phyloP scores from a whole-genome alignment of 2,329 filamentous ascomycete genomes.

The Diaporthe ampelina region DNA sequence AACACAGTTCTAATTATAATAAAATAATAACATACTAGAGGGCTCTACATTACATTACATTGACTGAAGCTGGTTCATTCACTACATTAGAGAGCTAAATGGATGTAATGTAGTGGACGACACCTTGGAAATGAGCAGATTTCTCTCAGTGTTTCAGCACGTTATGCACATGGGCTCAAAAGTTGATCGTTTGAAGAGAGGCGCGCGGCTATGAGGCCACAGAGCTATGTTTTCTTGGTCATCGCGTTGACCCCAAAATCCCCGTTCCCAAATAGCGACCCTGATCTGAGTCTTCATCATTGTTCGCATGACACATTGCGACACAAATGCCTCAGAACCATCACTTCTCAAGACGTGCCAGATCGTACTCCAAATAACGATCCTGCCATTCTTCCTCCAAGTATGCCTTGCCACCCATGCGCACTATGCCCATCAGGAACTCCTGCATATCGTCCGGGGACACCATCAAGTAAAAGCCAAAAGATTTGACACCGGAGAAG shows the following conservation, averaged over 20 bases:
- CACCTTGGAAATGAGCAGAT: not conserved
- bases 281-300: not conserved
- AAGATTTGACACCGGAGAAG: not conserved
- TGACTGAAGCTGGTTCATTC: too few species aligned
- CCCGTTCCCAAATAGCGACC: too few species aligned
- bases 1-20: too few species aligned
- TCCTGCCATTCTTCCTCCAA: not conserved
- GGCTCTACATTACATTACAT: too few species aligned
- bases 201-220: not conserved
- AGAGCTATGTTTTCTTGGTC: not conserved
- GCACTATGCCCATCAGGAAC: not conserved
- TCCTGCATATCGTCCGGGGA: slow-evolving; percentile 1
- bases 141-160: not conserved
- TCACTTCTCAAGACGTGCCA: not conserved
- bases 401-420: not conserved
- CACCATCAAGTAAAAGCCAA: not conserved
- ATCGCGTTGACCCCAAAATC: too few species aligned
- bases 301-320: not conserved
- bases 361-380: not conserved
- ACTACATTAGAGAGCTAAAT: too few species aligned
- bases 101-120: too few species aligned
- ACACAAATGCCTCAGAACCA: too few species aligned
- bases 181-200: not conserved
- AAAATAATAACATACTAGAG: too few species aligned
- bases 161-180: too few species aligned